phyloP scores from a whole-genome alignment of 257 asterid species.

The Capsicum pubescens region DNA sequence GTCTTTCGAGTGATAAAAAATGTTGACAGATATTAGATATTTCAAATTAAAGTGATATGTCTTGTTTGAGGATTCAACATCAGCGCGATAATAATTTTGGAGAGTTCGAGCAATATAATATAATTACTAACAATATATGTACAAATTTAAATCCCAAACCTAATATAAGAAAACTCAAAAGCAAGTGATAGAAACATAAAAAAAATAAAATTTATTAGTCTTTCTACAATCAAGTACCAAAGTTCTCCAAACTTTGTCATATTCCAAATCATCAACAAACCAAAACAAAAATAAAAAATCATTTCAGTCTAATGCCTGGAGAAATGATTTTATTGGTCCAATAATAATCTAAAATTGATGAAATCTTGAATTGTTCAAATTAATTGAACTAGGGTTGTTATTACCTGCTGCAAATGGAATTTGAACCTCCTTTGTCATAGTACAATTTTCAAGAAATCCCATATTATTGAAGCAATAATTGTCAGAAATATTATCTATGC shows the following conservation, averaged over 20 bases:
- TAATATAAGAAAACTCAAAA: neutral
- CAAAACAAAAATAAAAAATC: neutral
- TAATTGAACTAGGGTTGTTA: slow-evolving; percentile 46
- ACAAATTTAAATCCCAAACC: neutral
- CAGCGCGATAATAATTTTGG: neutral
- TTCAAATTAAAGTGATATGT: neutral
- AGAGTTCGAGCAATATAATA: neutral
- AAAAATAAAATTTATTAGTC: neutral
- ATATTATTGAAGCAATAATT: slow-evolving; percentile 34
- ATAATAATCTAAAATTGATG: slow-evolving; percentile 32
- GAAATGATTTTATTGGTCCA: slow-evolving; percentile 9
- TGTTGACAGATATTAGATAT: neutral
- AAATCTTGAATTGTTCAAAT: slow-evolving; percentile 36
- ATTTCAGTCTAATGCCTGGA: neutral
- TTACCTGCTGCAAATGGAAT: slow-evolving; percentile 40
- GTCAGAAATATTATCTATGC: slow-evolving; percentile 34
- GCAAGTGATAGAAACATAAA: neutral
- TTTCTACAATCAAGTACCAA: slow-evolving; percentile 20
- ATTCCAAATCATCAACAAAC: neutral
- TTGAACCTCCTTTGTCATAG: slow-evolving; percentile 32
- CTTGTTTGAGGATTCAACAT: neutral
- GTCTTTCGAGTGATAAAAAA: too few relatives aligned
- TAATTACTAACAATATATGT: neutral
- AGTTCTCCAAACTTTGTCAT: slow-evolving; percentile 13
- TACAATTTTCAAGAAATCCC: slow-evolving; percentile 49